Evolutionary conservation across 2,329 filamentous ascomycete species (phyloP), one percentile per base, ranked within the genome.

Genomic region (Ceratocystis cacaofunesta): DNA sequence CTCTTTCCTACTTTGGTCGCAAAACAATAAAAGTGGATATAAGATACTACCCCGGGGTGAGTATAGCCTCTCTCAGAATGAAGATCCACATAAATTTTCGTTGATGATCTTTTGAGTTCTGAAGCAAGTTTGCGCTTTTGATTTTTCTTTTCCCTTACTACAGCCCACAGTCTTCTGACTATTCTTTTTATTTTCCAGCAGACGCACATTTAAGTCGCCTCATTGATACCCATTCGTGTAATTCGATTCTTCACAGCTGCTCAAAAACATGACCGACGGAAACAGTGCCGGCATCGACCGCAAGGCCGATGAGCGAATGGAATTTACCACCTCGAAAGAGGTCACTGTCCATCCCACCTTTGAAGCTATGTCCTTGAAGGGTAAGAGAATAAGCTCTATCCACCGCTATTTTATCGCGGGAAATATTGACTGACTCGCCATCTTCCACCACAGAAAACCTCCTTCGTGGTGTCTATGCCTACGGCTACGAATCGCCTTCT

Each of bases 251-350:
- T 12, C 36, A 12, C 36, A 15, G 36, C 12, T 41, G 36, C 36
- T 41, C 12, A 41, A 15, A 41, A 41, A 41, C 3, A 99, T 97
- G 94, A 90, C 92, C 69, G 92, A 97, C 77, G 86, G 68, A 67
- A 69, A 65, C 28, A 68, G 71, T 62, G 79, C 78, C 70, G 82
- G 82, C 69, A 85, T 97, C 74, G 92, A 99, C 78, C 88, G 90
- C 78, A 92, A 92, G 79, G 86, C 87, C 69, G 94, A 97, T 76
- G 92, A 96, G 81, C 86, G 90, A 77, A 95, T 97, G 86, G 92
- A 97, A 80, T 97, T 99, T 77, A 88, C 88, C 70, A 99, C 94
- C 75, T 96, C 92, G 69, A 96, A 96, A 79, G 94, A 97, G 82
- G 92, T 97, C 68, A 94, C 89, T 1, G 94, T 94, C 67, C 90